phyloP scores from a whole-genome alignment of 1,139 yeast species.

The Yamadazyma diospyri region DNA sequence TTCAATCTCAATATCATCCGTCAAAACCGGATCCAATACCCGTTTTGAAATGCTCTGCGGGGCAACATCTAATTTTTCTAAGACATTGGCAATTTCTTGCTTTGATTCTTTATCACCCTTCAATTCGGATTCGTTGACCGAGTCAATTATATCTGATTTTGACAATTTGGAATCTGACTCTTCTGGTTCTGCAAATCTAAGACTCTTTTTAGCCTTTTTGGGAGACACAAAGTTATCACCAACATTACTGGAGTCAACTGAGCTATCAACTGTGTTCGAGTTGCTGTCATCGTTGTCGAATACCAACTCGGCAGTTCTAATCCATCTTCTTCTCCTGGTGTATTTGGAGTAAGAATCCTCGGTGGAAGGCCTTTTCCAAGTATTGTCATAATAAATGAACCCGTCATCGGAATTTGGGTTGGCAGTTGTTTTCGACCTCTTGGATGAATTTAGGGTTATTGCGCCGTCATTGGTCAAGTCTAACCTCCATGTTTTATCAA shows the following conservation, averaged over 20 bases:
- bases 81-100: constrained; percentile 2
- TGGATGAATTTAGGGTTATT: constrained; percentile 61
- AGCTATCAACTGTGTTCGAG: constrained; percentile 5
- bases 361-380: constrained; percentile 89
- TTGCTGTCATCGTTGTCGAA: constrained; percentile 20
- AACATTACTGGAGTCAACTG: constrained; percentile 5
- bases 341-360: constrained; percentile 88
- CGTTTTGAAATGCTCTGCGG: constrained; percentile 13
- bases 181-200: constrained; percentile 36
- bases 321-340: constrained; percentile 94
- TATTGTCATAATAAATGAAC: constrained; percentile 81
- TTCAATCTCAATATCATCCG: constrained; percentile 10
- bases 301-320: constrained; percentile 86
- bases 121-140: constrained; percentile 1
- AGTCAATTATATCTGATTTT: neutral
- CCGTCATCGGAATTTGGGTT: constrained; percentile 83
- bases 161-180: neutral
- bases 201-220: constrained; percentile 29
- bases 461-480: constrained; percentile 90
- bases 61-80: constrained; percentile 14
- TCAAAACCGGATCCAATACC: constrained; percentile 13
- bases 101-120: neutral
- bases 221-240: constrained; percentile 10
- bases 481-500: constrained; percentile 85
- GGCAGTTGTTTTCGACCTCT: constrained; percentile 65